Percentiles rank a stretch among this genome's conserved stretches.
Conservation (phyloP, 176 grass and related monocot genomes). For the Oryza nivara region DNA sequence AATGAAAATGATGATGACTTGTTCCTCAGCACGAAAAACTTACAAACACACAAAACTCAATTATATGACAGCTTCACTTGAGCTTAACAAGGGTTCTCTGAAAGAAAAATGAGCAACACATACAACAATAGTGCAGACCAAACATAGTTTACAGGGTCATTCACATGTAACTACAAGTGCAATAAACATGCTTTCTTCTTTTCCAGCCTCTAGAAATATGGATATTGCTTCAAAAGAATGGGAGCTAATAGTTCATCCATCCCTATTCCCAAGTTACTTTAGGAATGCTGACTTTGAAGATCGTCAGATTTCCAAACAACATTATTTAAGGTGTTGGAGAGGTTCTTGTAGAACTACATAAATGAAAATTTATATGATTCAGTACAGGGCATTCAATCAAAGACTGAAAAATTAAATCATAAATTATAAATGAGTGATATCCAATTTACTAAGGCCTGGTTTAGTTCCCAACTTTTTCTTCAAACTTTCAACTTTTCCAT, state of each 20-base stretch:
- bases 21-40: too few species aligned
- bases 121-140: not conserved
- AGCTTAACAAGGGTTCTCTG: too few species aligned
- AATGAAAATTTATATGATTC: not conserved
- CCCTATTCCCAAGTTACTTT: slow-evolving; percentile 17
- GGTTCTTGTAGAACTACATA: slow-evolving; percentile 72
- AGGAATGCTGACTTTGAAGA: slow-evolving; percentile 20
- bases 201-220: not conserved
- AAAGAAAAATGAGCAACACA: too few species aligned
- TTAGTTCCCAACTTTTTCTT: too few species aligned
- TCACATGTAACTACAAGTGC: slow-evolving; percentile 16
- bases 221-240: slow-evolving; percentile 19
- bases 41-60: too few species aligned
- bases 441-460: too few species aligned
- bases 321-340: slow-evolving; percentile 71
- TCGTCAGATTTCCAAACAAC: slow-evolving; percentile 83
- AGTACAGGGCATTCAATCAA: slow-evolving; percentile 3
- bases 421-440: too few species aligned
- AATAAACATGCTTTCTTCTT: not conserved
- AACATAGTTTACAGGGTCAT: not conserved
- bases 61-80: not conserved
- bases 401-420: too few species aligned
- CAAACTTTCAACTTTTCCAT: too few species aligned
- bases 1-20: slow-evolving; percentile 4
- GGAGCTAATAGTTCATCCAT: slow-evolving; percentile 42